Evolutionary conservation across 768 basidiomycete species (phyloP).

Genomic region (Panaeolus cyanescens): DNA sequence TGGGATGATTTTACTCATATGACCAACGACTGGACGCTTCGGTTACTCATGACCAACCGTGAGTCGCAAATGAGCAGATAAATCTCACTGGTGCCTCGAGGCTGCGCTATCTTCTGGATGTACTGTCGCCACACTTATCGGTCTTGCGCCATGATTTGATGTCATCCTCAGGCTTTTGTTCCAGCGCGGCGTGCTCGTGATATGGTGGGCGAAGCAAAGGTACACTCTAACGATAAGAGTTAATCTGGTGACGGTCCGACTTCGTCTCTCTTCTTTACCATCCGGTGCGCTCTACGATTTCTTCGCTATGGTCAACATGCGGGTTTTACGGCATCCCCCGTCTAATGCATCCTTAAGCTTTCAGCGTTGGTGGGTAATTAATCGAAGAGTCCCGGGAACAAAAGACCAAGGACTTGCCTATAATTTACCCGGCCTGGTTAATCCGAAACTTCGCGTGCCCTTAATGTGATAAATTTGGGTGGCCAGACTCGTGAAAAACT

Average conservation of each 20-base stretch:
- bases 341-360: neutral
- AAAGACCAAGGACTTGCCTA: neutral
- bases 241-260: neutral
- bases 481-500: neutral
- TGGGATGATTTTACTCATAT: neutral
- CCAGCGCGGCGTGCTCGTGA: too few relatives aligned
- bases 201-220: too few relatives aligned
- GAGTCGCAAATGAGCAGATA: neutral
- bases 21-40: neutral
- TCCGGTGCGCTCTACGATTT: neutral
- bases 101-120: neutral
- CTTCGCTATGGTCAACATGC: neutral
- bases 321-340: neutral
- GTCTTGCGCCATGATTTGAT: too few relatives aligned
- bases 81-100: neutral
- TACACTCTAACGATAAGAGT: neutral
- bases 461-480: neutral
- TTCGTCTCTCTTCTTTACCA: neutral
- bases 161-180: too few relatives aligned
- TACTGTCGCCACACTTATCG: neutral
- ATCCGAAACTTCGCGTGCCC: slow-evolving; percentile 1
- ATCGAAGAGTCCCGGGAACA: neutral
- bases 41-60: neutral
- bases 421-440: neutral
- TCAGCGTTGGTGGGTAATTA: neutral